Conservation (phyloP, 31 red algal species). For the Porphyra umbilicalis region DNA sequence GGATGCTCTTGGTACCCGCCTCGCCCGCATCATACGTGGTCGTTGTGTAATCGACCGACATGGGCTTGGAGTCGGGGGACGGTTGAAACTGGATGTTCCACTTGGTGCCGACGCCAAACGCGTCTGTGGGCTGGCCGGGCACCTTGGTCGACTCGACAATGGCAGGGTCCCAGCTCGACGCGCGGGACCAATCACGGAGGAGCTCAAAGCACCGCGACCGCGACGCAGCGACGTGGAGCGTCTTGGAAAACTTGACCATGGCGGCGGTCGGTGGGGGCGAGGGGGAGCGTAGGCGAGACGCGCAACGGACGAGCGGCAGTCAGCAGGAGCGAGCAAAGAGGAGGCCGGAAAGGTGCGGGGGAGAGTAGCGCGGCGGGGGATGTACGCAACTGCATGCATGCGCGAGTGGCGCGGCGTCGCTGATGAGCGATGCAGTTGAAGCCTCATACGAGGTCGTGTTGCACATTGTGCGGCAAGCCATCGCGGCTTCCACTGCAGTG, state of each 20-base stretch:
- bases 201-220: background rate
- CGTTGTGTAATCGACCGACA: background rate
- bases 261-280: too few relatives aligned
- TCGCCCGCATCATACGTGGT: background rate
- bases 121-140: background rate
- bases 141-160: background rate
- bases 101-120: background rate
- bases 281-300: too few relatives aligned
- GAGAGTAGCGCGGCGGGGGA: too few relatives aligned
- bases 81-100: background rate
- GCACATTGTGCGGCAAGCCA: too few relatives aligned
- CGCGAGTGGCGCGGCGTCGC: too few relatives aligned
- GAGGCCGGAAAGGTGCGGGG: too few relatives aligned
- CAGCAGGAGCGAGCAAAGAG: too few relatives aligned
- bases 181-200: background rate
- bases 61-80: background rate
- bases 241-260: slow-evolving; percentile 2
- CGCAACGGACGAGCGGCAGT: too few relatives aligned
- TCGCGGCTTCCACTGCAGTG: too few relatives aligned
- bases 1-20: background rate
- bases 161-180: background rate
- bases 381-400: too few relatives aligned
- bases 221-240: background rate
- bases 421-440: too few relatives aligned
- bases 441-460: too few relatives aligned